phyloP scores from a whole-genome alignment of 257 asterid genomes.

The Jasminum sambac region DNA sequence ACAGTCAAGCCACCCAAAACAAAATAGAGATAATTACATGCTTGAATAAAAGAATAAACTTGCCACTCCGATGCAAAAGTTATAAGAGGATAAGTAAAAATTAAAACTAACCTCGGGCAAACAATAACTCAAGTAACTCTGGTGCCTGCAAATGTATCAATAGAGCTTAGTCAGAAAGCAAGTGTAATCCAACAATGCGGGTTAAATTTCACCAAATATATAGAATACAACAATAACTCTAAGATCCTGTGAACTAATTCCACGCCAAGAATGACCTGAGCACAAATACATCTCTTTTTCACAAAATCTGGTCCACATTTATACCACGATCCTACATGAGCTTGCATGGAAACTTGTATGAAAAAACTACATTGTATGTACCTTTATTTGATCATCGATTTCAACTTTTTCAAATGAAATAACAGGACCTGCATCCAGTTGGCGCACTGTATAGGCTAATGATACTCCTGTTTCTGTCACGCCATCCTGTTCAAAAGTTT shows the following conservation, averaged over 20 bases:
- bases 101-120: slow-evolving; percentile 56
- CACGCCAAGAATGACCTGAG: neutral
- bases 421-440: slow-evolving; percentile 93
- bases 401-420: slow-evolving; percentile 59
- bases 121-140: slow-evolving; percentile 74
- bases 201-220: slow-evolving; percentile 5
- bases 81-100: slow-evolving; percentile 6
- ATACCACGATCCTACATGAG: neutral
- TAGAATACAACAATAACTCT: neutral
- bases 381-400: slow-evolving; percentile 80
- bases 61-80: neutral
- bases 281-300: neutral
- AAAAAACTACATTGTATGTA: slow-evolving; percentile 21
- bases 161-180: slow-evolving; percentile 22
- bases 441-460: slow-evolving; percentile 83
- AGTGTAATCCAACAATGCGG: slow-evolving; percentile 1
- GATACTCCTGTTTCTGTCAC: slow-evolving; percentile 92
- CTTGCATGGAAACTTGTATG: slow-evolving; percentile 4
- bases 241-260: neutral
- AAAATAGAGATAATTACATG: neutral
- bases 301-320: neutral
- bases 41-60: neutral
- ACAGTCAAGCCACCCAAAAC: neutral
- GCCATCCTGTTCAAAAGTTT: slow-evolving; percentile 60
- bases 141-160: slow-evolving; percentile 77